These are phyloP conservation scores for Trichoderma lentiforme DNA, from an alignment of 2,329 filamentous ascomycete genomes.

Conservation along the genomic window DNA sequence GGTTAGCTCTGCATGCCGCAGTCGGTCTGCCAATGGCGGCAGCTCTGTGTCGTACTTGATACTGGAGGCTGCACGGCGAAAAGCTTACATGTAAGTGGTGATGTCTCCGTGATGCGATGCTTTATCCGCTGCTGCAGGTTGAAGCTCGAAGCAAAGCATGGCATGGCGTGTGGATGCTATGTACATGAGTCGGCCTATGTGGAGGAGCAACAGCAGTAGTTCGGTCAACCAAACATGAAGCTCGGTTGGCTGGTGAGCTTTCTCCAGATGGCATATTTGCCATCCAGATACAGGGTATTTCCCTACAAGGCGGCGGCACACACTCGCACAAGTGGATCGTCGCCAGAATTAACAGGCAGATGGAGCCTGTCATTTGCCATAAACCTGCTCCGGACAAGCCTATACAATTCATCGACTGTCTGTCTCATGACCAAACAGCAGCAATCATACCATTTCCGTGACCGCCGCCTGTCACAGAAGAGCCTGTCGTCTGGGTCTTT, in stretches of 20 bases:
- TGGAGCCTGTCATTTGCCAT: conserved; percentile 3
- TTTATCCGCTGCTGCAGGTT: neutral
- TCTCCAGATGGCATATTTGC: neutral
- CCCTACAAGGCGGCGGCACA: neutral
- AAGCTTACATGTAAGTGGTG: neutral
- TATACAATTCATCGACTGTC: neutral
- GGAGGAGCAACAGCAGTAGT: neutral
- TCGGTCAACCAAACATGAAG: neutral
- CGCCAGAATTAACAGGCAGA: neutral
- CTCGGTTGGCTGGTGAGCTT: neutral
- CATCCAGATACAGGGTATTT: neutral
- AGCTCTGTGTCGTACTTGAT: conserved; percentile 1
- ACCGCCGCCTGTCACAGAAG: neutral
- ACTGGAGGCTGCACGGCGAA: neutral
- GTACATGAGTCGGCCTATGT: neutral
- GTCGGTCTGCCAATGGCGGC: neutral
- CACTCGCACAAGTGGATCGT: neutral
- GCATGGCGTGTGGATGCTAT: neutral
- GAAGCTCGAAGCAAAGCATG: neutral
- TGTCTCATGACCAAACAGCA: conserved; percentile 4
- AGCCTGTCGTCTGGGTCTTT: neutral
- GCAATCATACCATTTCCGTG: conserved; percentile 9
- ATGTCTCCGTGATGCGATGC: neutral
- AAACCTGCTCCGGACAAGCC: neutral
- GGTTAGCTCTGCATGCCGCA: neutral